phyloP scores from a whole-genome alignment of 2,329 filamentous ascomycete species.

The Aspergillus puulaauensis region DNA sequence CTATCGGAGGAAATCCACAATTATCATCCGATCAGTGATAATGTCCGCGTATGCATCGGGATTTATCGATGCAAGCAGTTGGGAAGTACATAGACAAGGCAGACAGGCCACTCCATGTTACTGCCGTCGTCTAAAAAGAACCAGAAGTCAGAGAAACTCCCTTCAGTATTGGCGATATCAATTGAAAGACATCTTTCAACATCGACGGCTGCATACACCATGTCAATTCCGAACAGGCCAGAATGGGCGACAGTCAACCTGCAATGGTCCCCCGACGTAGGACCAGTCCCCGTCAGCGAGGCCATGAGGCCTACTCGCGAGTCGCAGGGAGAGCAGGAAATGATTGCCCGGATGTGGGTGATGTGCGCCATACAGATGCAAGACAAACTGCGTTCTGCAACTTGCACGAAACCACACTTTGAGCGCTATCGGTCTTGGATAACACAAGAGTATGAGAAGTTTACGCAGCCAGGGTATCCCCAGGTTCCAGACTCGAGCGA shows the following conservation, averaged over 20 bases:
- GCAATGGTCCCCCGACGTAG: neutral
- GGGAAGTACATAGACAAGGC: neutral
- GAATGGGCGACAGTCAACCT: neutral
- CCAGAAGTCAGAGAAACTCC: neutral
- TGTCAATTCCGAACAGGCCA: neutral
- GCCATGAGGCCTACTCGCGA: neutral
- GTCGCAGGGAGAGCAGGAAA: neutral
- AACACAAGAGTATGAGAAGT: neutral
- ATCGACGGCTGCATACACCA: neutral
- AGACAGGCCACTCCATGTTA: too few relatives aligned
- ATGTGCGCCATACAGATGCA: neutral
- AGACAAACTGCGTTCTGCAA: neutral
- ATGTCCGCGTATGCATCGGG: neutral
- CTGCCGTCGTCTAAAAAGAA: neutral
- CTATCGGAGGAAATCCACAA: neutral
- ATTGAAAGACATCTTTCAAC: too few relatives aligned
- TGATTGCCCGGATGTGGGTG: neutral
- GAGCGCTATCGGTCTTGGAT: neutral
- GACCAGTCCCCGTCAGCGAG: neutral
- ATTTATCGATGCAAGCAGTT: neutral
- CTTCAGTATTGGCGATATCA: too few relatives aligned
- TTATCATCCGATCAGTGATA: neutral
- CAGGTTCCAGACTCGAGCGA: neutral
- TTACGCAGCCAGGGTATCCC: neutral
- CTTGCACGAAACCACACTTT: neutral